Base-by-base conservation (phyloP, 2,329 filamentous ascomycete genomes). In the Neonectria hederae region DNA sequence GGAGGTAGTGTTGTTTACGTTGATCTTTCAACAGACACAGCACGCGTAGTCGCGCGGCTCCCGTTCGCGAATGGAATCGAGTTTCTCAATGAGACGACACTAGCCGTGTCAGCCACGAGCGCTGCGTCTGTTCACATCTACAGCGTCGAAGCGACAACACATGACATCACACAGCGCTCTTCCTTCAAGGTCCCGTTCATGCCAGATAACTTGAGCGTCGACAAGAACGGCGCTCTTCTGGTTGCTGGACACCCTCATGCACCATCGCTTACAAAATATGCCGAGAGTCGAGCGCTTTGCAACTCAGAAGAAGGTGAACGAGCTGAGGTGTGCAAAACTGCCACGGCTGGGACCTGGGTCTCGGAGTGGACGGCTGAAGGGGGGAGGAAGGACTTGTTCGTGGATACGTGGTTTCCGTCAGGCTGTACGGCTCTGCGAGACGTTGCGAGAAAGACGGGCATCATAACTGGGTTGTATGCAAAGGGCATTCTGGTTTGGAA, bases 11-110 rank as follows among this genome's bases (percentile, higher is more conserved):
- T 82, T 5, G 77, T 82, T 0, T 75, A 82, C 54, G 76, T 82
- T 2, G 63, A 55, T 17, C 60, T 77, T 22, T 35, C 60, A 17
- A n/a, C 69, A 0, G 24, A 53, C 2, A 9, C 65, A 7, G 74
- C 64, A 6, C 72, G 74, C 4, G 55, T 79, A 1, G 74, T 80
- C 0, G 76, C 76, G 2, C 75, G 75, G 13, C 48, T 78, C 1
- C 65, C 81, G 10, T 83, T 80, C 46, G 75, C 81, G 9, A 83
- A 83, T 53, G 81, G 81, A 14, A 75, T 83, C 17, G 77, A 77
- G 30, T 63, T 82, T 1, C 48, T 83, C 4, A 81, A 82, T 62
- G 67, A 64, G 2, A 80, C 77, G 0, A 80, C 77, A 0, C 61
- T 81, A 2, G 81, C 75, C 0, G 76, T 83, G 11, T 76, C 81